Base-by-base conservation (phyloP, 495 filamentous ascomycete genomes). In the Annulohypoxylon nitens region DNA sequence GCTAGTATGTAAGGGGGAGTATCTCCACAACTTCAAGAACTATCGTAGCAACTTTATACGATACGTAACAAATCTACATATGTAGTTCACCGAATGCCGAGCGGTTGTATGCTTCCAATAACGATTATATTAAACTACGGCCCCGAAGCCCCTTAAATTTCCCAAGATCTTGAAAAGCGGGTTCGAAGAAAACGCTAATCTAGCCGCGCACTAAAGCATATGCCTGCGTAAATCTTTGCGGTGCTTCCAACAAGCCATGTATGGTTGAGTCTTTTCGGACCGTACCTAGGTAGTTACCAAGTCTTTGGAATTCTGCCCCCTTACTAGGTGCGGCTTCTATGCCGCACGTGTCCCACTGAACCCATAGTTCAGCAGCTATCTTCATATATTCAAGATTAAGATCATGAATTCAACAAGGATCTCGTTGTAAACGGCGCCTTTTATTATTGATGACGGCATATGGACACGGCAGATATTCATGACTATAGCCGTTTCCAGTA, bases 91-190 rank as follows among this genome's bases (percentile, higher is more conserved):
- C 69, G 48, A 71, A 71, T 50, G 10, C 69, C 62, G 39, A 66
- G 12, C 33, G 51, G 41, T 43, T 64, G 37, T 60, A 70, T 64
- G 20, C 34, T 60, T 50, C 68, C 66, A 36, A 9, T 10, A 23
- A 18, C 57, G 23, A 51, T 6, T 26, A 33, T 61, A 70, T 43
- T 5, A 61, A 14, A 53, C 37, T 37, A 23, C 57, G 25, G 23
- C 11, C 41, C 68, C 34, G 33, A 48, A 34, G 8, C 69, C 47
- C 70, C 58, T 72, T 72, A 51, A 72, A 63, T 63, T 23, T 72
- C 48, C 58, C 63, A 58, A 50, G 23, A 51, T 37, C 26, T 37
- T 33, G n/a, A 20, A 18, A 20, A 63, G 23, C 47, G 33, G 57
- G 41, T 20, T 45, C 39, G 18, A 45, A 43, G 36, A 12, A 18